phyloP scores from a whole-genome alignment of 371 early-diverging fungal species.

The Apophysomyces sp. region DNA sequence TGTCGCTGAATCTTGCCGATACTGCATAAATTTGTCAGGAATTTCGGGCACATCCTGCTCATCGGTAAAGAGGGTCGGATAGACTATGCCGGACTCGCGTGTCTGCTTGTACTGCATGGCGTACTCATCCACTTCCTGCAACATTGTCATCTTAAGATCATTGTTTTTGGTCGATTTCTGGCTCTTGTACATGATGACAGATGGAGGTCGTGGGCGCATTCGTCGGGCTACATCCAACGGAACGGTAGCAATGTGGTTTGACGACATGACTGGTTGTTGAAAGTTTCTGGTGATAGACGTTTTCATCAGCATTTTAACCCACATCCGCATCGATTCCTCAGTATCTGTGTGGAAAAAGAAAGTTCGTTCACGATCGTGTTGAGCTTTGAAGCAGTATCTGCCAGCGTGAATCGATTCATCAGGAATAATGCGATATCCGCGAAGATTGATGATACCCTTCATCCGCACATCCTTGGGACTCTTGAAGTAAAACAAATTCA shows the following conservation, averaged over 20 bases:
- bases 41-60: constrained; percentile 6
- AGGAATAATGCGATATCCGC: constrained; percentile 55
- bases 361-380: constrained; percentile 63
- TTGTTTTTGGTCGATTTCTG: constrained; percentile 15
- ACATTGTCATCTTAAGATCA: constrained; percentile 23
- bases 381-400: constrained; percentile 70
- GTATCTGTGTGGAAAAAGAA: constrained; percentile 68
- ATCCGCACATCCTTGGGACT: constrained; percentile 60
- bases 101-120: constrained; percentile 13
- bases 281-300: constrained; percentile 67
- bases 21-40: constrained; percentile 5
- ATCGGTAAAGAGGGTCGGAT: constrained; percentile 5
- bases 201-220: constrained; percentile 69
- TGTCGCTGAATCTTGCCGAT: background rate
- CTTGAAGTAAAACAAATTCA: constrained; percentile 62
- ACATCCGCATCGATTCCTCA: constrained; percentile 52
- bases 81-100: constrained; percentile 22
- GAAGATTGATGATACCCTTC: constrained; percentile 58
- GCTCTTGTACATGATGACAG: constrained; percentile 48
- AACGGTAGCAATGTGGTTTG: constrained; percentile 65
- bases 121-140: constrained; percentile 27
- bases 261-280: constrained; percentile 67
- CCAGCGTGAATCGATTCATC: constrained; percentile 66
- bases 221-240: constrained; percentile 61
- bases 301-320: constrained; percentile 72